Base-by-base conservation (phyloP, 2,329 filamentous ascomycete species). In the Dactylellina drechsleri region DNA sequence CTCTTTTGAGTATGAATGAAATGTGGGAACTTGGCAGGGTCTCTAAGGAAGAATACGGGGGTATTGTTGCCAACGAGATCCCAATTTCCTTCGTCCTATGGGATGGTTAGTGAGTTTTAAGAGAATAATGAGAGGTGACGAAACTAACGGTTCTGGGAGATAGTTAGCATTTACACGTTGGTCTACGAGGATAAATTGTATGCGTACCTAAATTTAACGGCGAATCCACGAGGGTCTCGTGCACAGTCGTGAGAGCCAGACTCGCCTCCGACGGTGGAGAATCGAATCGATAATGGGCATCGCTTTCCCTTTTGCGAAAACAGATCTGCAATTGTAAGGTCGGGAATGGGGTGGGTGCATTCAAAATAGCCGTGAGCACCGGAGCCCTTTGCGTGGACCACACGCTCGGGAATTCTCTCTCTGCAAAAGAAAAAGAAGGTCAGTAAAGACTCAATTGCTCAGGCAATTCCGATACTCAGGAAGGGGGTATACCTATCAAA, bases 1-100 rank as follows among this genome's bases (percentile, higher is more conserved):
- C 90, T 85, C 84, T 92, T 92, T 80, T 92, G 90, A 0, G 89
- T 91, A 80, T 91, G 90, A 62, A 91, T 91, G 79, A 91, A 89
- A 79, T 89, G 83, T 23, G 90, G 90, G 80, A 91, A 92, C 81
- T 92, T 92, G 77, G 88, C 85, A 0, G 90, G 88, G 76, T 92
- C 90, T 62, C 90, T 84, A n/a, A 92, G 80, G 82, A 92, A 92
- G 84, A 92, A 92, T 1, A 91, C 87, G 0, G 90, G 90, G 0
- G 89, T 91, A 80, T 92, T 92, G 81, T 91, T 91, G 76, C 87
- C 87, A 6, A 92, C 89, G 81, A 89, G 84, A 79, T 91, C 89
- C 86, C 87, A 90, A 78, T 91, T 91, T n/a, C 90, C 90, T 78
- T 92, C 87, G 16, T 89, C 87, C 71, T 75, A 28, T 60, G 15